Base-by-base conservation (phyloP, 441 rosid genomes). In the Flueggea neowawraea region DNA sequence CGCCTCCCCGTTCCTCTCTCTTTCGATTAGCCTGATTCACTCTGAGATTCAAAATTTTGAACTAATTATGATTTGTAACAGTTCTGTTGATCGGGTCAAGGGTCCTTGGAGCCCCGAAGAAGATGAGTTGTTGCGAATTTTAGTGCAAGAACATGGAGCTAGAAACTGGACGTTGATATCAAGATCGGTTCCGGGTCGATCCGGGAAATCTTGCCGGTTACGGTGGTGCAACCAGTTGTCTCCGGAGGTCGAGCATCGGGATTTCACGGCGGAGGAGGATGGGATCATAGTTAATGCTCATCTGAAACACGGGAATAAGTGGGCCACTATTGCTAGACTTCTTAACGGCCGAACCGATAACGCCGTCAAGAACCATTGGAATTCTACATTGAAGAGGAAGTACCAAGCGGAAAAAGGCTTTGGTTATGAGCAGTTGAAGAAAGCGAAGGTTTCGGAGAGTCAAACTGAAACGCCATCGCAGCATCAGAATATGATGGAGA, bases 141-240 rank as follows among this genome's bases (percentile, higher is more conserved):
- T 87, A 36, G 88, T 87, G 15, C 74, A 73, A 43, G 64, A 11
- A 52, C 77, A 76, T 49, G 93, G 93, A 4, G 79, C 90, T 10
- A 57, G 87, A 54, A 83, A 79, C 82, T 87, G 90, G 94, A 67
- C 90, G 31, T 64, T 81, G 62, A 84, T 84, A 50, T 75, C 88
- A 56, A 80, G 77, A 57, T 78, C 87, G 41, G 79, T 87, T 41
- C 84, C 82, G 2, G 90, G 90, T 12, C 76, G 90, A 61, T 85
- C 90, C 7, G 93, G 90, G 4, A 87, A 87, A 55, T 87, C 93
- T 0, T 87, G 88, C 73, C 79, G 93, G 31, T 70, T 87, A 13
- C 81, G 88, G 7, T 87, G 93, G 93, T 87, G 90, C 45, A 87
- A 87, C 68, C 90, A 87, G 79, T 82, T 87, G 28, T 87, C 90